phyloP scores from a whole-genome alignment of 176 grass and related monocot species.

The Carex myosuroides region DNA sequence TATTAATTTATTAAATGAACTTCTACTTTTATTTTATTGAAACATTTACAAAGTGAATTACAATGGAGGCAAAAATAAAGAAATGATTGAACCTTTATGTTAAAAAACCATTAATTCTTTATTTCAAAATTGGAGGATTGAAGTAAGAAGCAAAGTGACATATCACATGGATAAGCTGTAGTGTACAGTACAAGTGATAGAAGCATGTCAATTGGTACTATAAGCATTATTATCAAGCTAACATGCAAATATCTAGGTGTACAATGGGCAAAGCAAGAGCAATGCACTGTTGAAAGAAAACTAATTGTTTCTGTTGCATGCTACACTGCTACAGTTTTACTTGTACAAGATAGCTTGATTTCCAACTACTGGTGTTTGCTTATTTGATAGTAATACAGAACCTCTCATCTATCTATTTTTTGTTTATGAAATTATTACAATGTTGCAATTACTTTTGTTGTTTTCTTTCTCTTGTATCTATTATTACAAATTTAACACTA shows the following conservation, averaged over 20 bases:
- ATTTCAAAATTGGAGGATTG: background rate
- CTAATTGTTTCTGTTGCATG: background rate
- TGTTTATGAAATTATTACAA: background rate
- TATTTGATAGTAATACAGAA: background rate
- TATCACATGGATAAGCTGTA: slow-evolving; percentile 9
- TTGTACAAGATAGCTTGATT: background rate
- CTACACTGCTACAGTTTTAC: background rate
- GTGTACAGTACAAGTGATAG: slow-evolving; percentile 18
- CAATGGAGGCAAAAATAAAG: background rate
- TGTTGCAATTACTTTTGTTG: background rate
- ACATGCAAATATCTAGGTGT: background rate
- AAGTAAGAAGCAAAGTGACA: slow-evolving; percentile 16
- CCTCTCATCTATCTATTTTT: background rate
- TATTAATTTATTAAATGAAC: background rate
- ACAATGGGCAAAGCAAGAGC: background rate
- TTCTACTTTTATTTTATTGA: background rate
- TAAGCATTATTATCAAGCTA: slow-evolving; percentile 11
- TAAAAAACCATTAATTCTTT: background rate
- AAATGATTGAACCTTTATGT: background rate
- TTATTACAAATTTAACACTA: background rate
- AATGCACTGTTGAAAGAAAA: background rate
- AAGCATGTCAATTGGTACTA: background rate
- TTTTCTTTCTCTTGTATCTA: background rate
- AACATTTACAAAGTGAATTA: background rate
- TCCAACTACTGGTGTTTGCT: background rate